Base-by-base conservation (phyloP, 2,329 filamentous ascomycete species). In the Cladosporium sp. region DNA sequence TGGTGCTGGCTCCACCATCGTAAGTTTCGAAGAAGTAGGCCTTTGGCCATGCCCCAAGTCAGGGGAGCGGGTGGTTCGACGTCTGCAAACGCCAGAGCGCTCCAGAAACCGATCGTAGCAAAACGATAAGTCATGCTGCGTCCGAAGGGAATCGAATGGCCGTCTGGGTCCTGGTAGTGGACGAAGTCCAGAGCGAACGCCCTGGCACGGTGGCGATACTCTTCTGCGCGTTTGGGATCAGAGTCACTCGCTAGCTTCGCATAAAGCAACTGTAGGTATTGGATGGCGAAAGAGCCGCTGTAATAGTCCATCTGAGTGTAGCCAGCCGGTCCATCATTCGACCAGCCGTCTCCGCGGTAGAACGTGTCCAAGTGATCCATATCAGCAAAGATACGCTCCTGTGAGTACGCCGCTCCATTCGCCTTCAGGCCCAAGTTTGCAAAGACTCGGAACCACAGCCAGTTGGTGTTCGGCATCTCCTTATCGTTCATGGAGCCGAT, bases 271-370 rank as follows among this genome's bases (percentile, higher is more conserved):
- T 93, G 89, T 4, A 92, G 75, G 65, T 90, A 89, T 65, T 92
- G 89, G 59, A 92, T 93, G 1, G 89, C 89, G 69, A 92, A 92
- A 59, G 87, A 89, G 9, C 88, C 89, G 0, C 88, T 91, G 73
- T 92, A 93, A 69, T 92, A 92, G 71, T 92, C 89, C 85, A 92
- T 91, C 73, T 92, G 89, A 59, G 89, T 88, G 59, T 92, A 89
- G 14, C 85, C 85, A 67, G 88, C 85, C 0, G 89, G 89, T 0
- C 89, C 89, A 69, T 93, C 89, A 66, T 92, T 70, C 2, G 87
- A 90, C 89, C 89, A 93, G 0, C 89, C 89, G 47, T 85, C 86
- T 5, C 89, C 89, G n/a, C 89, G 84, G 69, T 92, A 90, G 71
- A 92, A 93, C 0, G 87, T 90, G 67, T 92, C 85, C 9, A 93